phyloP scores from a whole-genome alignment of 805 yeast genomes.

The Sporopachydermia lactativora region DNA sequence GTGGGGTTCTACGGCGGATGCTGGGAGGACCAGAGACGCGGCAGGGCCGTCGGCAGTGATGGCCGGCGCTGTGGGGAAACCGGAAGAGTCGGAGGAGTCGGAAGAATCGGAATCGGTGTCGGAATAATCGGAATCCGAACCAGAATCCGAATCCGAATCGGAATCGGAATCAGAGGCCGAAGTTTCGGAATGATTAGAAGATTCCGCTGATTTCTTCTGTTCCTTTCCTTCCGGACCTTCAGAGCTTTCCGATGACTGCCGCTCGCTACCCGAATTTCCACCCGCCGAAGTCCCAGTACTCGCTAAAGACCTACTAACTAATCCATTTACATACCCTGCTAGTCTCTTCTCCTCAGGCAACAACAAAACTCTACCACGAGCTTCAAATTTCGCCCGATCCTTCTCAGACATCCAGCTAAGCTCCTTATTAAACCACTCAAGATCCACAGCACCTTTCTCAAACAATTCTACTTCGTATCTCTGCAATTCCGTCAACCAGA shows the following conservation, averaged over 20 bases:
- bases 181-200: background rate
- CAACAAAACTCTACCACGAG: constrained; percentile 48
- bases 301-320: no score
- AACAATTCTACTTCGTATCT: constrained; percentile 76
- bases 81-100: no score
- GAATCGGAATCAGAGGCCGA: background rate
- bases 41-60: no score
- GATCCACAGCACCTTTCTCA: constrained; percentile 64
- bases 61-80: no score
- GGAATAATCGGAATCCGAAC: background rate
- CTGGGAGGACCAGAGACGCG: background rate
- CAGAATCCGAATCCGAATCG: background rate
- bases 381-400: constrained; percentile 56
- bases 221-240: background rate
- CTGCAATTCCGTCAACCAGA: constrained; percentile 65
- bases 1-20: background rate
- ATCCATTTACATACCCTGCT: constrained; percentile 33
- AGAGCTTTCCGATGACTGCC: background rate
- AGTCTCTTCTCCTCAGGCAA: constrained; percentile 64
- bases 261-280: background rate
- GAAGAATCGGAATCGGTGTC: background rate
- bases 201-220: background rate
- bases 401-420: constrained; percentile 63
- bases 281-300: no score
- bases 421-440: constrained; percentile 83